Evolutionary conservation across 495 filamentous ascomycete genomes (phyloP), one percentile per base, ranked within the genome.

Genomic region (Lasiosphaeria miniovina): DNA sequence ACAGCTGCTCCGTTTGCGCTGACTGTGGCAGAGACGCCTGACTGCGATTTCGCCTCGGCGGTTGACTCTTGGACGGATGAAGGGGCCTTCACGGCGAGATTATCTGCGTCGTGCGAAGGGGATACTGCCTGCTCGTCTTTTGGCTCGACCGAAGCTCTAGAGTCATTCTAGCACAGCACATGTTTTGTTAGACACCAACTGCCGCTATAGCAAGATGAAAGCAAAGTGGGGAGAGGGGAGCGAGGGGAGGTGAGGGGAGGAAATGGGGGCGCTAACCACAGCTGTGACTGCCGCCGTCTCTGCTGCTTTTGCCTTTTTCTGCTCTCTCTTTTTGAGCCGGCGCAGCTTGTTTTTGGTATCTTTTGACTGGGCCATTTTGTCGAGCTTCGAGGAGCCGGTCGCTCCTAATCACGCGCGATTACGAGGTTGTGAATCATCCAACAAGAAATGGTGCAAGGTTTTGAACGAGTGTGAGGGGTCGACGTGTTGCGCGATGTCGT

Each of bases 281-380:
- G 12, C 38, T 14, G 15, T 5, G 7, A 46, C 12, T n/a, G 12
- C 15, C 43, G 12, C 15, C 43, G 12, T 14, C 43, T 14, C 15
- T 46, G 43, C 75, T 52, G 80, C 67, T 62, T 84, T 78, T 46
- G 77, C 68, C 73, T 88, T 78, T 75, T 90, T 90, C 63, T 89
- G 82, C 55, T 88, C 88, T 83, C 96, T 96, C 80, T 90, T 96
- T 81, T 91, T 91, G 36, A 91, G 91, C 68, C 88, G 84, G 70
- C 89, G 82, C 69, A 90, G 82, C 73, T 92, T 88, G 67, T 95
- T 94, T 75, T 93, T 95, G 69, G 83, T 90, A 71, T 84, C 79
- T 74, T 92, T 92, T 63, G 75, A 68, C 52, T 73, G 67, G 56
- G 80, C 81, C 82, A 82, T 83, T 65, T 72, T 80, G 75, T 65